A percentile compares a stretch with the other conserved stretches of the same genome.
Evolutionary conservation across 352 stramenopile species (phyloP).

Genomic region (Phytophthora pluvialis): DNA sequence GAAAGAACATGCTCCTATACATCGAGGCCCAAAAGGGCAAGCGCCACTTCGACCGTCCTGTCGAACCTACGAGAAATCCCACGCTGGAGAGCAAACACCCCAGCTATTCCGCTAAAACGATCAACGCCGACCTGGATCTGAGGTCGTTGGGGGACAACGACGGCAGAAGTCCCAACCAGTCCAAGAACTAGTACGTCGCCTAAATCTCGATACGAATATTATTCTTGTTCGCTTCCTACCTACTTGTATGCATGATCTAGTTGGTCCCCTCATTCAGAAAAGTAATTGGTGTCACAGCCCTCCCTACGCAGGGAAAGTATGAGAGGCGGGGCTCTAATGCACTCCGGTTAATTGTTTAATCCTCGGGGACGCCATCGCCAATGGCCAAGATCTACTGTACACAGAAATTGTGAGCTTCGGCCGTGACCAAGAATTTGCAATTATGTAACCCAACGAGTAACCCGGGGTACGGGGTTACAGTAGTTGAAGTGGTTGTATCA

Average conservation of each 20-base stretch:
- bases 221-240: no score
- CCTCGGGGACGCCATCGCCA: constrained; percentile 28
- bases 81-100: neutral
- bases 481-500: no score
- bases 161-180: neutral
- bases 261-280: constrained; percentile 36
- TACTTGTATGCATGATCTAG: no score
- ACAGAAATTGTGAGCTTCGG: no score
- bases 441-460: constrained; percentile 2
- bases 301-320: constrained; percentile 43
- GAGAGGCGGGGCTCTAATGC: constrained; percentile 46
- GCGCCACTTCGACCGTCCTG: constrained; percentile 44
- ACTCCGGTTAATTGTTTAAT: constrained; percentile 51
- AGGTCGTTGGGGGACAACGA: constrained; percentile 1
- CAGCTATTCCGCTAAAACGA: neutral
- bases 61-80: neutral
- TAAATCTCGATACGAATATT: no score
- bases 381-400: neutral
- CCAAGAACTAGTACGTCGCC: neutral
- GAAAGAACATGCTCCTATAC: constrained; percentile 80
- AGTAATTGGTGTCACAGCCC: constrained; percentile 37
- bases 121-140: neutral
- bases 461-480: constrained; percentile 3
- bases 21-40: constrained; percentile 72
- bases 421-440: no score